phyloP scores from a whole-genome alignment of 306 rosid genomes.

The Cajanus cajan region DNA sequence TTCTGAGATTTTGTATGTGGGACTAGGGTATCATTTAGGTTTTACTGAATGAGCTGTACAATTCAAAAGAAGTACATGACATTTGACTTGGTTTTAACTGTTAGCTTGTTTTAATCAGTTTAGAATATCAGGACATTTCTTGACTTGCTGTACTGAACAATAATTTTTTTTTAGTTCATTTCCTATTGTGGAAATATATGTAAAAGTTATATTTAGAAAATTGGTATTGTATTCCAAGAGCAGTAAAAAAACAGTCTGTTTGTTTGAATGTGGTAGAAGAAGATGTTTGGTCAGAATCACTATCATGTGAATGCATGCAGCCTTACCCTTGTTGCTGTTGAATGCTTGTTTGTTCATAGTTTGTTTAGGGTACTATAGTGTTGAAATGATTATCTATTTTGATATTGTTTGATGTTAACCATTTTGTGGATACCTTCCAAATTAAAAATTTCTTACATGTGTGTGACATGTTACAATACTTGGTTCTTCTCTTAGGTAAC shows the following conservation, averaged over 20 bases:
- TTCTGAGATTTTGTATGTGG: slow-evolving; percentile 15
- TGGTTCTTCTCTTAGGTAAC: neutral
- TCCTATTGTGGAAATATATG: neutral
- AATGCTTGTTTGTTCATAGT: neutral
- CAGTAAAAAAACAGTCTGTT: neutral
- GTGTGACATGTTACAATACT: neutral
- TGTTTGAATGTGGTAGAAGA: neutral
- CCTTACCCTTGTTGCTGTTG: neutral
- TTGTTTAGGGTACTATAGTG: neutral
- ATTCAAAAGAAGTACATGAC: neutral
- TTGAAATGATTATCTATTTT: neutral
- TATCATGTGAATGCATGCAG: neutral
- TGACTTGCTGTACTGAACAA: neutral
- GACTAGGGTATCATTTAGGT: too few species aligned
- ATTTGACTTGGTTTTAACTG: neutral
- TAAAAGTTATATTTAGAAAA: neutral
- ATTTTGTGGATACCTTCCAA: neutral
- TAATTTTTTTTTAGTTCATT: neutral
- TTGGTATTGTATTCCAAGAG: neutral
- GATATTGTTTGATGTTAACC: neutral
- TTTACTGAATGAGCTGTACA: neutral
- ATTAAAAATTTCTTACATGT: neutral
- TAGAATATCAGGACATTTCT: neutral
- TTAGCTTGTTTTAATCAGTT: neutral
- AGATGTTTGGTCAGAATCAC: neutral